Base-by-base conservation (phyloP, 2,329 filamentous ascomycete species). In the Moelleriella libera region DNA sequence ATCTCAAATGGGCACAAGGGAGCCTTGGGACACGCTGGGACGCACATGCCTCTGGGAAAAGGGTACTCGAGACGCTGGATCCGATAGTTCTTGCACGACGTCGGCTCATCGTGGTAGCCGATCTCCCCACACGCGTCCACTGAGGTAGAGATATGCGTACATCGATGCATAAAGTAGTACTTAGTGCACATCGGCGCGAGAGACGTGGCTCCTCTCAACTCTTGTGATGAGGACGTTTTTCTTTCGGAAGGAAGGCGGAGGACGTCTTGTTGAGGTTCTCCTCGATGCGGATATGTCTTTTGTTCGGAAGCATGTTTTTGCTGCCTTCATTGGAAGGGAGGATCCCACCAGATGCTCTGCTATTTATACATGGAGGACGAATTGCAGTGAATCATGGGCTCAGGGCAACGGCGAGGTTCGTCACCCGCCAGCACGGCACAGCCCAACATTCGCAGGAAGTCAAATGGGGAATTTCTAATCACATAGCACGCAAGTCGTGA, bases 1-100 rank as follows among this genome's bases (percentile, higher is more conserved):
- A 61, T 59, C 58, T 74, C 70, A 53, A 72, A 76, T 6, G 73
- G 71, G 47, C 73, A 76, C 45, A 63, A 61, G 6, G 65, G 52
- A 48, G 74, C 57, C 43, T 70, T 69, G 52, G 52, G 48, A 32
- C 72, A 75, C 49, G 66, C 64, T 44, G 67, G 66, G 30, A 60
- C 50, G 14, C 54, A 52, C 55, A 67, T 68, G 51, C 67, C 65
- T 5, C 69, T 64, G 14, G 71, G 71, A 14, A 69, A 69, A 45
- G 72, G 71, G 56, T 72, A 71, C 6, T 67, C 63, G 41, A 72
- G 61, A 40, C 67, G 64, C 46, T 68, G 65, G 49, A 64, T 62
- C 45, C 64, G 67, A 41, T 69, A 61, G 53, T 63, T 66, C 49
- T 55, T 64, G 62, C 72, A 75, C 67, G 63, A 50, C 56, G 63